phyloP scores from a whole-genome alignment of 495 filamentous ascomycete genomes.

The Neurospora pannonica region DNA sequence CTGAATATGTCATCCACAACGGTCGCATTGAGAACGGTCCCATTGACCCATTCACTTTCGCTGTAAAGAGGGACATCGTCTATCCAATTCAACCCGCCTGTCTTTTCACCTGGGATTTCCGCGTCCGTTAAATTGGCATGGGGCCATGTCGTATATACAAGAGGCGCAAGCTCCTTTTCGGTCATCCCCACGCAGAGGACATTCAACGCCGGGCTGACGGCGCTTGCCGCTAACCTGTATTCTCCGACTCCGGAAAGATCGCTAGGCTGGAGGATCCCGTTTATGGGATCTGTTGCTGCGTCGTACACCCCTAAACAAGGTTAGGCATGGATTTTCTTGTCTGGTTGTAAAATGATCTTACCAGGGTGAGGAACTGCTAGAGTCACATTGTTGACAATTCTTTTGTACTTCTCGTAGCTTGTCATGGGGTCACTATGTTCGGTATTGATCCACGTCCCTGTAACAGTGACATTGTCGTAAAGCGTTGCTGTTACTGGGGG shows the following conservation, averaged over 20 bases:
- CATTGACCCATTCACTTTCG: constrained; percentile 35
- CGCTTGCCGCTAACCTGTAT: constrained; percentile 54
- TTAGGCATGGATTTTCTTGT: neutral
- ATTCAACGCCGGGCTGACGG: constrained; percentile 56
- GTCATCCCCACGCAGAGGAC: constrained; percentile 60
- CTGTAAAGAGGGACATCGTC: constrained; percentile 15
- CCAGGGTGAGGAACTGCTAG: constrained; percentile 60
- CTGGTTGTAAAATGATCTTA: neutral
- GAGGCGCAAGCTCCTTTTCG: constrained; percentile 44
- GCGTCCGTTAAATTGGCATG: constrained; percentile 24
- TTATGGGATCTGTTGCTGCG: constrained; percentile 48
- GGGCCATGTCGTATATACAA: constrained; percentile 53
- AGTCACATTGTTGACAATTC: constrained; percentile 63
- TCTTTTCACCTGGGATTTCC: constrained; percentile 11
- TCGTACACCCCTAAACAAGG: constrained; percentile 39
- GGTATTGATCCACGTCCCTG: constrained; percentile 48
- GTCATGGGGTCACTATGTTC: constrained; percentile 36
- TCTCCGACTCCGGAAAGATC: constrained; percentile 55
- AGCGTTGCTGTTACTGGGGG: constrained; percentile 47
- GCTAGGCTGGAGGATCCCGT: constrained; percentile 56
- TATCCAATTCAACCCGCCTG: constrained; percentile 17
- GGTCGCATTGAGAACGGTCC: constrained; percentile 24
- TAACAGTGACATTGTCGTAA: constrained; percentile 56
- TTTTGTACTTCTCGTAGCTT: constrained; percentile 32
- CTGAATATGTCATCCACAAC: constrained; percentile 60